Percentiles rank a stretch among this genome's conserved stretches.
phyloP scores from a whole-genome alignment of 1,284 basidiomycete species.

The Puccinia sorghi region DNA sequence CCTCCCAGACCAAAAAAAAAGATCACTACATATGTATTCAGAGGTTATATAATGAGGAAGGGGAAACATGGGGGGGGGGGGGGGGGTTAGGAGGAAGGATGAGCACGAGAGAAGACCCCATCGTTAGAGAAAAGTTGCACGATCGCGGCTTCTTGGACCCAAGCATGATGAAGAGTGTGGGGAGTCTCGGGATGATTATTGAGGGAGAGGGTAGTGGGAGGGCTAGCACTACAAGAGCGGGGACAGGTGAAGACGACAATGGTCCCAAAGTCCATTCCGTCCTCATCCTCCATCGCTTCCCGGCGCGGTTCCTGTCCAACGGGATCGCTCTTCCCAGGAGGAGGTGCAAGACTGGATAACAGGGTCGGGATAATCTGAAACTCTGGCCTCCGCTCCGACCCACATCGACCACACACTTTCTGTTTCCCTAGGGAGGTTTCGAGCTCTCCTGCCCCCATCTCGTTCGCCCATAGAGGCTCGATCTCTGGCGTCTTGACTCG shows the following conservation, averaged over 20 bases:
- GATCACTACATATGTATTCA: too few relatives aligned
- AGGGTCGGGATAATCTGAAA: constrained; percentile 48
- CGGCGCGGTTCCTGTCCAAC: neutral
- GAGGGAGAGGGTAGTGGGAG: neutral
- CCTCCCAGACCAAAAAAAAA: too few relatives aligned
- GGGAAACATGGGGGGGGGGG: neutral
- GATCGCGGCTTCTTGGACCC: constrained; percentile 26
- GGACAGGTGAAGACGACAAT: constrained; percentile 44
- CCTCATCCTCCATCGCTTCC: neutral
- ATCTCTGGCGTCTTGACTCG: constrained; percentile 34
- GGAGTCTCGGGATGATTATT: neutral
- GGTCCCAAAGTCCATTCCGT: constrained; percentile 43
- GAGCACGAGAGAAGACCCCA: constrained; percentile 9
- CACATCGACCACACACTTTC: constrained; percentile 1
- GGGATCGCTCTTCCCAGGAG: neutral
- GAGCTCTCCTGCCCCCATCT: neutral
- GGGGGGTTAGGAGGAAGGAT: neutral
- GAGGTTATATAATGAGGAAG: neutral
- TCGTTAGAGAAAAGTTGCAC: constrained; percentile 49
- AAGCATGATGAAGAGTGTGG: neutral
- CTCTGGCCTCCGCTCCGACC: neutral
- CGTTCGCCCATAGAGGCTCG: constrained; percentile 40
- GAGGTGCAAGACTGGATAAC: constrained; percentile 8
- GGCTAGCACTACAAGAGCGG: neutral
- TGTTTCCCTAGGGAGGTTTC: neutral